These are phyloP conservation scores for Trichoderma citrinoviride DNA, from an alignment of 2,329 filamentous ascomycete genomes.

Conservation along the genomic window DNA sequence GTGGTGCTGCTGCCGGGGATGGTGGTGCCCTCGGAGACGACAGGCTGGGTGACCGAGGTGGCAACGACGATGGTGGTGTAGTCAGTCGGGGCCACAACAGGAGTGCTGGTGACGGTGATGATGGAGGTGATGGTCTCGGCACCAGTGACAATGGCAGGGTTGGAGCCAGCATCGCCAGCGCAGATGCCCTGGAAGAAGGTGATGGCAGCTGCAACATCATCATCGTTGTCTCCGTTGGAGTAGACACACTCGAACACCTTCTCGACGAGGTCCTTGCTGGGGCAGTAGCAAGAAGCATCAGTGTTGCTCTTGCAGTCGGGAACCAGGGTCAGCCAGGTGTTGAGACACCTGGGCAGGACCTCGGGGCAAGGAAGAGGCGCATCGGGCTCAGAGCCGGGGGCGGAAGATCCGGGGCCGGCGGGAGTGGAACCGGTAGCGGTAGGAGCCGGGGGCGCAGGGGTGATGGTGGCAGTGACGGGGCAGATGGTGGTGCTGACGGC, in stretches of 20 bases:
- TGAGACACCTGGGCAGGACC: constrained; percentile 82
- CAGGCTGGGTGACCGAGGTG: constrained; percentile 49
- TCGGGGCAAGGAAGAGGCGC: constrained; percentile 55
- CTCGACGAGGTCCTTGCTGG: constrained; percentile 69
- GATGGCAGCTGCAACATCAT: constrained; percentile 67
- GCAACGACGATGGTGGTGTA: constrained; percentile 52
- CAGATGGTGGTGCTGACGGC: constrained; percentile 59
- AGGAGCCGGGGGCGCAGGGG: constrained; percentile 22
- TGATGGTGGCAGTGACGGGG: constrained; percentile 56
- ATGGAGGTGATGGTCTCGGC: constrained; percentile 64
- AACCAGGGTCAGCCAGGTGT: constrained; percentile 77
- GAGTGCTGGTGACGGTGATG: constrained; percentile 53
- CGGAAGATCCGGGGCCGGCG: constrained; percentile 18
- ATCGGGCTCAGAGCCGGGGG: not conserved
- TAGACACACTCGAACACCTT: constrained; percentile 80
- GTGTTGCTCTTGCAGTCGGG: constrained; percentile 76
- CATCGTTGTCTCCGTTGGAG: constrained; percentile 66
- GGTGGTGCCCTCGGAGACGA: constrained; percentile 48
- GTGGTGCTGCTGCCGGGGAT: constrained; percentile 47
- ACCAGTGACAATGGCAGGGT: constrained; percentile 82
- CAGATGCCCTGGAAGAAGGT: constrained; percentile 91
- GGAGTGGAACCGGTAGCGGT: constrained; percentile 25
- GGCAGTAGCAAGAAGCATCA: constrained; percentile 84
- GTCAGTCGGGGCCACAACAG: constrained; percentile 45
- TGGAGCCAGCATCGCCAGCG: constrained; percentile 67